These are phyloP conservation scores for Sordaria brevicollis DNA, from an alignment of 495 filamentous ascomycete genomes.

Conservation along the genomic window DNA sequence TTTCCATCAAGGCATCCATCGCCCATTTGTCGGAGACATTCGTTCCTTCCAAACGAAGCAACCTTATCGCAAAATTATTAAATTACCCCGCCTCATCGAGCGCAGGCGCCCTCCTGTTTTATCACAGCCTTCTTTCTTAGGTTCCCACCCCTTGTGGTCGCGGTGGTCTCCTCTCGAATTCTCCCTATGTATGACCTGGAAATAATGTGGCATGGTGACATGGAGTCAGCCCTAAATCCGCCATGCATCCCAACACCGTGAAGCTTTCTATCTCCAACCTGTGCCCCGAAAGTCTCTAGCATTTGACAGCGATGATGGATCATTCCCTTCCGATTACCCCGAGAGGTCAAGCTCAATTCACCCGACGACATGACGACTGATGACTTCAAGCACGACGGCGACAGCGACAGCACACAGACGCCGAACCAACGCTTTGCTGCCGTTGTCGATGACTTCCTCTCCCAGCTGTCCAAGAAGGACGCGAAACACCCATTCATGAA, in stretches of 20 bases:
- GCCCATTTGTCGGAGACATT: not conserved
- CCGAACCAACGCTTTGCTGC: constrained; percentile 1
- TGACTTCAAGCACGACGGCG: not conserved
- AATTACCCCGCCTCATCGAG: not conserved
- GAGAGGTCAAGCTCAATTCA: not conserved
- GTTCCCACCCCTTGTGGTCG: not conserved
- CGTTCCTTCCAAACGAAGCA: not conserved
- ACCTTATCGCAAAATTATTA: not conserved
- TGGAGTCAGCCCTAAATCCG: not conserved
- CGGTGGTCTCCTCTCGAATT: not conserved
- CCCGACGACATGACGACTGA: not conserved
- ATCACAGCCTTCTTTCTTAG: not conserved
- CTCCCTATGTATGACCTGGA: no score
- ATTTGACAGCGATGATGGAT: not conserved
- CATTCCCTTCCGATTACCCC: not conserved
- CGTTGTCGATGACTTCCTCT: constrained; percentile 6
- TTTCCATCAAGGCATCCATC: not conserved
- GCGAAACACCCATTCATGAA: constrained; percentile 4
- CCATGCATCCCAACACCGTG: not conserved
- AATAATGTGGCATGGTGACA: not conserved
- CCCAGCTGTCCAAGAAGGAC: not conserved
- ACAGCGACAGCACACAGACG: not conserved
- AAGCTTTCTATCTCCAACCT: not conserved
- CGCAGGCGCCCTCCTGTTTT: no score
- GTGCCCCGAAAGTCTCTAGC: not conserved